Conservation (phyloP, 306 rosid species). For the Senna tora region DNA sequence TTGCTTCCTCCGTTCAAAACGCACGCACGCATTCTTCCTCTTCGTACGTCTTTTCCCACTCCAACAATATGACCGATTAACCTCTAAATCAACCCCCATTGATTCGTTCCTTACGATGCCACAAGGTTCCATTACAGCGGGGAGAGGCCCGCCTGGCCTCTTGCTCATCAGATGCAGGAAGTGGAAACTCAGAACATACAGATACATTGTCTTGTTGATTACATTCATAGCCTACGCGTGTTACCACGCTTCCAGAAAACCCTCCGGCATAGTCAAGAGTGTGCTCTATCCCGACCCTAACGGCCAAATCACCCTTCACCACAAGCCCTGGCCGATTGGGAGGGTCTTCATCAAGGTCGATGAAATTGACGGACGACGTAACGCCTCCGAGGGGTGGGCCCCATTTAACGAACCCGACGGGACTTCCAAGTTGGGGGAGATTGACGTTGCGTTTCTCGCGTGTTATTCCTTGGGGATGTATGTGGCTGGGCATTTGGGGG, state of each 20-base stretch:
- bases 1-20: neutral
- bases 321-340: constrained; percentile 48
- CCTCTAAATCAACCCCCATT: no score
- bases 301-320: neutral
- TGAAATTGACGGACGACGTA: neutral
- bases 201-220: constrained; percentile 59
- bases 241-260: constrained; percentile 81
- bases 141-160: constrained; percentile 67
- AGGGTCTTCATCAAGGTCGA: constrained; percentile 36
- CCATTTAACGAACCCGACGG: constrained; percentile 74
- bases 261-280: constrained; percentile 74
- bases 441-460: constrained; percentile 76
- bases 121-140: constrained; percentile 31
- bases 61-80: neutral
- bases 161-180: constrained; percentile 51
- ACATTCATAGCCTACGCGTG: constrained; percentile 77
- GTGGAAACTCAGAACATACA: constrained; percentile 57
- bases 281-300: constrained; percentile 57
- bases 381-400: constrained; percentile 57
- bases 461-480: constrained; percentile 78
- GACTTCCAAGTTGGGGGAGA: constrained; percentile 69
- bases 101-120: no score
- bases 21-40: no score
- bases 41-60: no score
- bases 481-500: constrained; percentile 79